A percentile compares a stretch with the other conserved stretches of the same genome.
Conservation (phyloP, 805 yeast species). For the Tetrapisispora nanseiensis region DNA sequence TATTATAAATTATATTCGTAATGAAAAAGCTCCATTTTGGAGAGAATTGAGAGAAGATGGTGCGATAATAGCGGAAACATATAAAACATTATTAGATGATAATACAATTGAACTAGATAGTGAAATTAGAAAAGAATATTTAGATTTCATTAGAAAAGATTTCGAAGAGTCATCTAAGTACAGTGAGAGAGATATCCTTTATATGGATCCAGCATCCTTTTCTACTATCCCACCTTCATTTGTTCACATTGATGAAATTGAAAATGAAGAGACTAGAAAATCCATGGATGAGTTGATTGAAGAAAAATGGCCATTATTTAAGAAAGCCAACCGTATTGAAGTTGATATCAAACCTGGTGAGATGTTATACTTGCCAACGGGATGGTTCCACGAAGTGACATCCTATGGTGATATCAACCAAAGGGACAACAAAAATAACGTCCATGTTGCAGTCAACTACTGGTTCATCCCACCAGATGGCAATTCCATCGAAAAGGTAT, state of each 20-base stretch:
- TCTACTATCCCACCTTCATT: slow-evolving; percentile 53
- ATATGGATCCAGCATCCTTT: slow-evolving; percentile 59
- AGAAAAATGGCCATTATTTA: slow-evolving; percentile 41
- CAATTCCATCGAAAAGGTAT: slow-evolving; percentile 8
- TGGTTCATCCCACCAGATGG: slow-evolving; percentile 65
- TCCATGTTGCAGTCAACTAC: slow-evolving; percentile 60
- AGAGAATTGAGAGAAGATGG: slow-evolving; percentile 52
- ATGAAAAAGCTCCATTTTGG: slow-evolving; percentile 56
- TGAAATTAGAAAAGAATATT: slow-evolving; percentile 17
- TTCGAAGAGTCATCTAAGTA: slow-evolving; percentile 12
- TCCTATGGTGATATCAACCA: slow-evolving; percentile 38
- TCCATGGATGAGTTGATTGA: slow-evolving; percentile 31
- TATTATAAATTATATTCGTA: slow-evolving; percentile 49
- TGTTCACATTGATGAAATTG: slow-evolving; percentile 48
- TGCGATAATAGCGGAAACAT: slow-evolving; percentile 42
- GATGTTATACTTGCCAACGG: slow-evolving; percentile 61
- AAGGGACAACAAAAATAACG: slow-evolving; percentile 12
- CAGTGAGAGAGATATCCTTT: slow-evolving; percentile 10
- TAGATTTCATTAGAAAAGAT: slow-evolving; percentile 24
- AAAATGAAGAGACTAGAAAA: slow-evolving; percentile 20
- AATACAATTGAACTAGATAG: slow-evolving; percentile 17
- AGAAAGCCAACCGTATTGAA: slow-evolving; percentile 33
- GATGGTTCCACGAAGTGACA: slow-evolving; percentile 78
- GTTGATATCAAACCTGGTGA: slow-evolving; percentile 52
- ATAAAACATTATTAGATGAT: slow-evolving; percentile 34